phyloP scores from a whole-genome alignment of 2,329 filamentous ascomycete species.

The Xylogone sp. region DNA sequence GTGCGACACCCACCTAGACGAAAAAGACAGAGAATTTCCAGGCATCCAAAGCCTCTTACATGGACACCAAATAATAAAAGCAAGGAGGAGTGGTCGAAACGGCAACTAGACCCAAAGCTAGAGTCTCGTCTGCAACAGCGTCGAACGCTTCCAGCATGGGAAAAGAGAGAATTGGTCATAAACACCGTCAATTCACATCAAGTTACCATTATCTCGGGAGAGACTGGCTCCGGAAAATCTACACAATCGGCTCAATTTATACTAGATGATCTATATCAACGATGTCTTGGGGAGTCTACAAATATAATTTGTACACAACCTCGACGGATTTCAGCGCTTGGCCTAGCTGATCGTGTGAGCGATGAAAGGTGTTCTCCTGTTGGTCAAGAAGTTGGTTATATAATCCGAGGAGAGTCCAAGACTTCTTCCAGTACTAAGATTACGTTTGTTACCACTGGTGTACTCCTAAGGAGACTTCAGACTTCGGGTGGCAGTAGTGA shows the following conservation, averaged over 20 bases:
- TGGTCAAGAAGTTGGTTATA: slow-evolving; percentile 86
- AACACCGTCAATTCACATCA: slow-evolving; percentile 71
- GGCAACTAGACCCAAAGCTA: slow-evolving; percentile 62
- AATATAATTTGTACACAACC: slow-evolving; percentile 97
- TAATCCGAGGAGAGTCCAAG: slow-evolving; percentile 86
- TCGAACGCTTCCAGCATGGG: slow-evolving; percentile 81
- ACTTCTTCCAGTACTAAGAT: slow-evolving; percentile 74
- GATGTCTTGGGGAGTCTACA: slow-evolving; percentile 68
- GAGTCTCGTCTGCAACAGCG: slow-evolving; percentile 73
- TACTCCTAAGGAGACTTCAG: slow-evolving; percentile 85
- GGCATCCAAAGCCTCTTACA: slow-evolving; percentile 55
- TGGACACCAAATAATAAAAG: slow-evolving; percentile 60
- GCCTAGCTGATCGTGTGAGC: slow-evolving; percentile 88
- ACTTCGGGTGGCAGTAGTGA: slow-evolving; percentile 77
- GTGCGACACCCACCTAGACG: slow-evolving; percentile 16
- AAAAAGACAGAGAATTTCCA: slow-evolving; percentile 30
- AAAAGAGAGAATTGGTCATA: slow-evolving; percentile 72
- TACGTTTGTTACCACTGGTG: slow-evolving; percentile 94
- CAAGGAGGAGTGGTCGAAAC: slow-evolving; percentile 64
- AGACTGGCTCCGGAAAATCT: slow-evolving; percentile 95
- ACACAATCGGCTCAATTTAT: slow-evolving; percentile 97
- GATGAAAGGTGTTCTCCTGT: slow-evolving; percentile 82
- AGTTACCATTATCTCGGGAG: slow-evolving; percentile 94
- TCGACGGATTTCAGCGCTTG: slow-evolving; percentile 87
- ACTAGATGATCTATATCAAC: slow-evolving; percentile 81